Evolutionary conservation across 2,329 filamentous ascomycete genomes (phyloP).

Genomic region (Leptographium lundbergii): DNA sequence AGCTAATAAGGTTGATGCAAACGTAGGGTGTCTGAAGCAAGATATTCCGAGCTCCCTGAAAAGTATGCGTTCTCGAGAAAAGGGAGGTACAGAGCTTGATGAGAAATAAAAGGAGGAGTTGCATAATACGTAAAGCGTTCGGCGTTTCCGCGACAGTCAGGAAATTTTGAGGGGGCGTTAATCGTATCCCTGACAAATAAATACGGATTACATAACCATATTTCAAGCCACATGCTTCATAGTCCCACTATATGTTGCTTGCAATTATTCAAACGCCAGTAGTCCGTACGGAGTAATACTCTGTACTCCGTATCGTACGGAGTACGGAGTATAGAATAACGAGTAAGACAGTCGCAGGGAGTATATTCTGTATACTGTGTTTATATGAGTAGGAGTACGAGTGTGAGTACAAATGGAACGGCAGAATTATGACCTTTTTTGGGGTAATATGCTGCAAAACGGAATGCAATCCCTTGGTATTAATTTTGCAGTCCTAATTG

Average conservation of each 20-base stretch:
- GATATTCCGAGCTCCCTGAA: background rate
- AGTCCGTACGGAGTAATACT: background rate
- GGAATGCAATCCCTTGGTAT: no score
- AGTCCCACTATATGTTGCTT: background rate
- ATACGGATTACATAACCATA: background rate
- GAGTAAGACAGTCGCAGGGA: no score
- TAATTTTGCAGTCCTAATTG: no score
- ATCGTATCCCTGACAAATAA: background rate
- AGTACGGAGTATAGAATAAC: no score
- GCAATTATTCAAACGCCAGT: no score
- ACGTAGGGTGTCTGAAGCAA: background rate
- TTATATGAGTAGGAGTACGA: no score
- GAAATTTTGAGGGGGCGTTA: constrained; percentile 4
- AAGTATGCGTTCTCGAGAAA: background rate
- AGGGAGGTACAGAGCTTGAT: background rate
- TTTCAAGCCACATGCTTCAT: background rate
- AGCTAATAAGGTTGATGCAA: background rate
- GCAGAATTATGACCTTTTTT: no score
- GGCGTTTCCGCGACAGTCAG: constrained; percentile 1
- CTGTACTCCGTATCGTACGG: no score
- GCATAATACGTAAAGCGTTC: constrained; percentile 1
- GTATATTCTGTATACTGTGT: no score
- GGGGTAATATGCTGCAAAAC: no score
- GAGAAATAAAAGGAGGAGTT: background rate
- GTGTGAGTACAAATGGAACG: no score